Percentiles rank a stretch among this genome's conserved stretches.
These are phyloP conservation scores for Barnettozyma sucrosica DNA, from an alignment of 805 yeast species.

Conservation along the genomic window DNA sequence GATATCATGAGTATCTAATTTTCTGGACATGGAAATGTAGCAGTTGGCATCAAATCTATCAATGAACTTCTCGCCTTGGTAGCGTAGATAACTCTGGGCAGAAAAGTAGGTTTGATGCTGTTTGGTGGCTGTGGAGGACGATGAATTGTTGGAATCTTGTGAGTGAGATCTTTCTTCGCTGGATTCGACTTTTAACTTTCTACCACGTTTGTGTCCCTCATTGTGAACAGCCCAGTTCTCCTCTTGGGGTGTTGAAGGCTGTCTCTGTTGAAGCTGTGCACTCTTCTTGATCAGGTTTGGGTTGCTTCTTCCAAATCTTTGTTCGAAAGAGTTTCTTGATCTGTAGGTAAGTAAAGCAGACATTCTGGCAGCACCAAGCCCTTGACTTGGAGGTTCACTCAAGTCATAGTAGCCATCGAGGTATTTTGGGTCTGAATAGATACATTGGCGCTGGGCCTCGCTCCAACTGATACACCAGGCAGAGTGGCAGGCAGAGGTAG, in stretches of 20 bases:
- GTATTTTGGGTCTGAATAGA: conserved; percentile 92
- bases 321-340: conserved; percentile 86
- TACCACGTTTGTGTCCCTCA: conserved; percentile 57
- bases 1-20: conserved; percentile 91
- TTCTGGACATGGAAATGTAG: conserved; percentile 88
- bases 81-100: conserved; percentile 90
- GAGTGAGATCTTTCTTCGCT: conserved; percentile 2
- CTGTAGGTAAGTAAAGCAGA: conserved; percentile 90
- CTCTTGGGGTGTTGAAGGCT: conserved; percentile 48
- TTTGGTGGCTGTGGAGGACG: conserved; percentile 25
- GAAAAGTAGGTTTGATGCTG: conserved; percentile 64
- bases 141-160: conserved; percentile 24
- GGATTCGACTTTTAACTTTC: conserved; percentile 12
- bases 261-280: conserved; percentile 20
- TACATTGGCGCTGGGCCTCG: conserved; percentile 95
- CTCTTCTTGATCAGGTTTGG: conserved; percentile 37
- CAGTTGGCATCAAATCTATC: conserved; percentile 93
- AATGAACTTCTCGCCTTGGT: conserved; percentile 90
- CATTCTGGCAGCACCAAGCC: conserved; percentile 96
- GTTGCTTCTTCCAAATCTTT: conserved; percentile 80
- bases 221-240: conserved; percentile 84
- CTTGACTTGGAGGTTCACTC: conserved; percentile 77
- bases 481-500: conserved; percentile 89
- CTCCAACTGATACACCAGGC: conserved; percentile 99
- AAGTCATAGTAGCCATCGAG: conserved; percentile 80